Conservation (phyloP, 176 grass and related monocot genomes). For the Rhipidocladum racemiflorum region DNA sequence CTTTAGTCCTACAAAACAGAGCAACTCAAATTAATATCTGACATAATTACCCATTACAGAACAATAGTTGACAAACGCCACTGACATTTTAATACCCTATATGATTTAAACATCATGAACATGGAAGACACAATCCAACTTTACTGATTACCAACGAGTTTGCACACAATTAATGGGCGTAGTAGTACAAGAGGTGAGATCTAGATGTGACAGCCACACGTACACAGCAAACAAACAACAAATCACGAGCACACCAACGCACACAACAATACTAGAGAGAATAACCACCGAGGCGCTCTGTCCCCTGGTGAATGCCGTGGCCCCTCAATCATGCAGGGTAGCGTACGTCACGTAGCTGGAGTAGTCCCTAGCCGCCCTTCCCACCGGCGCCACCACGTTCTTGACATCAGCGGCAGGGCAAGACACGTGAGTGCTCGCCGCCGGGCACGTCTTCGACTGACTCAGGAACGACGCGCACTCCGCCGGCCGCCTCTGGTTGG, state of each 20-base stretch:
- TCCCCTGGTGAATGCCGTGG: slow-evolving; percentile 7
- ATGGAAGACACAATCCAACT: not conserved
- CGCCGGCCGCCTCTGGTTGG: slow-evolving; percentile 47
- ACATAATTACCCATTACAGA: not conserved
- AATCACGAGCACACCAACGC: not conserved
- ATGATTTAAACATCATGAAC: not conserved
- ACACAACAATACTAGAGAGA: slow-evolving; percentile 1
- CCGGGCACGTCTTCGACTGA: slow-evolving; percentile 47
- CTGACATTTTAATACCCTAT: not conserved
- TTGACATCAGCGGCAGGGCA: not conserved
- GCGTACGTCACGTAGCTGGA: slow-evolving; percentile 50
- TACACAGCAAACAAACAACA: slow-evolving; percentile 8
- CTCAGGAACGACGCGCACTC: slow-evolving; percentile 65
- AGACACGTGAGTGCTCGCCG: not conserved
- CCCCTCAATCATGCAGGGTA: slow-evolving; percentile 26
- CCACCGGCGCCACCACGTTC: not conserved
- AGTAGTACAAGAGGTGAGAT: not conserved
- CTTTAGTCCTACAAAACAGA: no score
- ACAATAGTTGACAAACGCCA: not conserved
- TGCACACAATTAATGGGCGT: not conserved
- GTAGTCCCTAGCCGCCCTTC: slow-evolving; percentile 7
- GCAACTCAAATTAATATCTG: no score
- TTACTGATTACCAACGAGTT: not conserved
- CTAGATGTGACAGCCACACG: not conserved
- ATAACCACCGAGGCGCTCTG: not conserved